Evolutionary conservation across 2,329 filamentous ascomycete genomes (phyloP).

Genomic region (Penicillium polonicum): DNA sequence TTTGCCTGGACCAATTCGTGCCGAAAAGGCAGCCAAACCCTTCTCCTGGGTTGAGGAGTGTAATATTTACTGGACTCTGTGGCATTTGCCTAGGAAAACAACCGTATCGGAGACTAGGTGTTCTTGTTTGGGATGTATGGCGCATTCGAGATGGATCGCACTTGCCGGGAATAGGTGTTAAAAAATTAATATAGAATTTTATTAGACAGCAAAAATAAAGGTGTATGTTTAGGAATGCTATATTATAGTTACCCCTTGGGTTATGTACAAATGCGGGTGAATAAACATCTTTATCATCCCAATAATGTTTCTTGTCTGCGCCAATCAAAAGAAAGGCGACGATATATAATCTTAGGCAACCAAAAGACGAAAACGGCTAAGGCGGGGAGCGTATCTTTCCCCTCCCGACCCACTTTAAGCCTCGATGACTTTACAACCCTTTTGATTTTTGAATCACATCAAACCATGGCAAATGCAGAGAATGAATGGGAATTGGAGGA

Average conservation of each 20-base stretch:
- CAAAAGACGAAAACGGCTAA: conserved; percentile 3
- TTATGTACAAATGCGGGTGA: not conserved
- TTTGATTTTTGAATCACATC: not conserved
- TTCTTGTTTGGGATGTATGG: not conserved
- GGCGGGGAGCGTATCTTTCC: conserved; percentile 1
- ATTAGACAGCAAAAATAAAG: no score
- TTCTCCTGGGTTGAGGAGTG: no score
- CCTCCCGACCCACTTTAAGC: not conserved
- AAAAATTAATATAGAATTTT: no score
- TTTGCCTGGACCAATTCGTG: no score
- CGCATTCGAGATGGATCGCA: not conserved
- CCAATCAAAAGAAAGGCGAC: not conserved
- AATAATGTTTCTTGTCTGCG: not conserved
- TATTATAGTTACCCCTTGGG: no score
- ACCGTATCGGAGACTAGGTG: not conserved
- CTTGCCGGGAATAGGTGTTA: no score
- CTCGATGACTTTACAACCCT: not conserved
- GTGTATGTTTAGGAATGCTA: no score
- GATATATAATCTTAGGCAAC: not conserved
- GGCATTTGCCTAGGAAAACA: not conserved
- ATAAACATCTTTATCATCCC: not conserved
- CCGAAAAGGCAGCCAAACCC: no score
- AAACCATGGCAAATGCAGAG: conserved; percentile 17
- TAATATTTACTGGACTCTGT: not conserved
- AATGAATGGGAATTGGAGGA: conserved; percentile 41